phyloP scores from a whole-genome alignment of 176 grass and related monocot genomes.

The Tillandsia fasciculata region DNA sequence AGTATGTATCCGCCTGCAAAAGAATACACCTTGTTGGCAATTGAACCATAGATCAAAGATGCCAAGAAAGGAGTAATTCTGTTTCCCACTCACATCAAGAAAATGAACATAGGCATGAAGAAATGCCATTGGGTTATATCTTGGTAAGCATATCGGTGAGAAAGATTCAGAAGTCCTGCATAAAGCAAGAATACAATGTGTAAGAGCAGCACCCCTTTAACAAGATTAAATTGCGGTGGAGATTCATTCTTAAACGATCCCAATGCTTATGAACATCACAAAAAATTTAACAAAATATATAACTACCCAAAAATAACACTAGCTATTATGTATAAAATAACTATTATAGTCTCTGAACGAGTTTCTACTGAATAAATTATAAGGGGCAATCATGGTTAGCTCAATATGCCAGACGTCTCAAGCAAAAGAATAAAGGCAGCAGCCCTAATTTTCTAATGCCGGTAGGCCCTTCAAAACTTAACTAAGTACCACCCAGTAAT shows the following conservation, averaged over 20 bases:
- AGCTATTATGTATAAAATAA: too few species aligned
- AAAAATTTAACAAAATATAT: neutral
- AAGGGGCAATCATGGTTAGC: too few species aligned
- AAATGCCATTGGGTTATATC: conserved; percentile 98
- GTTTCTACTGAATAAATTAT: too few species aligned
- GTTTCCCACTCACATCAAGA: conserved; percentile 79
- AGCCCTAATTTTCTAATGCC: too few species aligned
- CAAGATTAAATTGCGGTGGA: neutral
- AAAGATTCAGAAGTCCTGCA: conserved; percentile 94
- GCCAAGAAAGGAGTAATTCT: neutral
- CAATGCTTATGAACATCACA: neutral
- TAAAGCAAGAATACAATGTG: conserved; percentile 12
- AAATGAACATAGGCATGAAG: conserved; percentile 93
- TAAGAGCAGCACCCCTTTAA: conserved; percentile 11
- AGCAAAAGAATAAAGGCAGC: too few species aligned
- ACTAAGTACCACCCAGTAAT: too few species aligned
- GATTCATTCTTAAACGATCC: neutral
- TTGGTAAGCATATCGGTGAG: conserved; percentile 92
- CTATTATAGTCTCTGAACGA: too few species aligned
- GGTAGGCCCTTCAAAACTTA: too few species aligned
- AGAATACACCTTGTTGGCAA: conserved; percentile 27
- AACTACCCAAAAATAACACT: too few species aligned
- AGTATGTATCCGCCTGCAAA: conserved; percentile 71
- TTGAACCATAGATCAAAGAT: conserved; percentile 2
- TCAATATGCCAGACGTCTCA: too few species aligned